These are phyloP conservation scores for Trichoderma oligosporum DNA, from an alignment of 2,329 filamentous ascomycete species.

Conservation along the genomic window DNA sequence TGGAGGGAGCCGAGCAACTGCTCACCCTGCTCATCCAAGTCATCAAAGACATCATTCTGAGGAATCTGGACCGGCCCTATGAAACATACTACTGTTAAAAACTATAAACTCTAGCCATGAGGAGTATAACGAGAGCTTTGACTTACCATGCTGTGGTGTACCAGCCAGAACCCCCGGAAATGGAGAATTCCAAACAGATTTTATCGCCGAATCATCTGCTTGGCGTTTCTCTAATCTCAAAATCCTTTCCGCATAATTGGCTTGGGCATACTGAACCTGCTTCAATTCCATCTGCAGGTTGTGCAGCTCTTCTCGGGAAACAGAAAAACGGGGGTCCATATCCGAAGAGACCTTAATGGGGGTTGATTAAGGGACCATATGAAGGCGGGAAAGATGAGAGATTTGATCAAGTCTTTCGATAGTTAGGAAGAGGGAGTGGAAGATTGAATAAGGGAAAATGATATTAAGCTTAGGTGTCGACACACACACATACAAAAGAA, in stretches of 20 bases:
- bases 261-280: constrained; percentile 61
- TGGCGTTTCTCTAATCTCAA: constrained; percentile 62
- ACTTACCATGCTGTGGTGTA: constrained; percentile 80
- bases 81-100: constrained; percentile 2
- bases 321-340: constrained; percentile 62
- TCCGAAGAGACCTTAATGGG: constrained; percentile 31
- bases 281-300: constrained; percentile 68
- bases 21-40: constrained; percentile 82
- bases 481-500: background rate
- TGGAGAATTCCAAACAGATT: constrained; percentile 90
- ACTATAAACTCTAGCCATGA: background rate
- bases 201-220: constrained; percentile 64
- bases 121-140: background rate
- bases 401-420: background rate
- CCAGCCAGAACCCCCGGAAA: constrained; percentile 82
- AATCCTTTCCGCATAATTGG: constrained; percentile 59
- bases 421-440: background rate
- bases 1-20: constrained; percentile 77
- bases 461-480: constrained; percentile 5
- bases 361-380: background rate
- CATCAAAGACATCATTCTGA: constrained; percentile 79
- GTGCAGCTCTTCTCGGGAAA: constrained; percentile 62
- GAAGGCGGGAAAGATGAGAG: background rate
- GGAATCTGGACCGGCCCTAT: constrained; percentile 75
- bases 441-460: background rate